phyloP scores from a whole-genome alignment of 495 filamentous ascomycete genomes.

The Stereocaulon alpinum region DNA sequence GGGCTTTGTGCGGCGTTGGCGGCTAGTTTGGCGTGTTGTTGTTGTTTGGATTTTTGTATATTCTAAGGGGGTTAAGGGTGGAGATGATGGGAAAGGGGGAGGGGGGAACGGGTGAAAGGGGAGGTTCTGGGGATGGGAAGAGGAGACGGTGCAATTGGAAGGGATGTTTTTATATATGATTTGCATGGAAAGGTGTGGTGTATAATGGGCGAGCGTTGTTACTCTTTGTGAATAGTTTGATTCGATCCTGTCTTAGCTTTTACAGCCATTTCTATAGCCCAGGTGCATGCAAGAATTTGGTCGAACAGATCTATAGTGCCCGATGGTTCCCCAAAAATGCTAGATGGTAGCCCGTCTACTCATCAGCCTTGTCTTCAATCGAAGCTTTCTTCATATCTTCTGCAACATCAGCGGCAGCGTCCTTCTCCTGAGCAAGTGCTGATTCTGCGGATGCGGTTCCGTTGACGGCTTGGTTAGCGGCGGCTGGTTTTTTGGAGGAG shows the following conservation, averaged over 20 bases:
- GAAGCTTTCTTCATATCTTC: constrained; percentile 50
- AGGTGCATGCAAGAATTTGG: not conserved
- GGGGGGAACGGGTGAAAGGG: not conserved
- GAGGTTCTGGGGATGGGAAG: not conserved
- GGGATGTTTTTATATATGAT: not conserved
- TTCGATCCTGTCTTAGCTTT: not conserved
- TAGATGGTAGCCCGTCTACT: not conserved
- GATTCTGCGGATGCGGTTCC: constrained; percentile 41
- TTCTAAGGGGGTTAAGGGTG: constrained; percentile 8
- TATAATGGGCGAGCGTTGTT: not conserved
- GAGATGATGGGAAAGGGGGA: not conserved
- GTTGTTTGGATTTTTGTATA: constrained; percentile 33
- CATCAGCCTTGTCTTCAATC: constrained; percentile 38
- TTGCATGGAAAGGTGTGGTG: not conserved
- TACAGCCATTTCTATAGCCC: not conserved
- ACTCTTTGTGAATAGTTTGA: not conserved
- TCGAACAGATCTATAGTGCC: no score
- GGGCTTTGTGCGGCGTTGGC: constrained; percentile 28
- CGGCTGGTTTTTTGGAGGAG: constrained; percentile 43
- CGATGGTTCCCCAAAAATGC: not conserved
- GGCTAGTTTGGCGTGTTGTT: constrained; percentile 31
- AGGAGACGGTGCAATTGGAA: no score
- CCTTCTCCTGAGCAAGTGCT: constrained; percentile 48
- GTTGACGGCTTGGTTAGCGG: constrained; percentile 41
- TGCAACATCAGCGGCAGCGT: constrained; percentile 44